These are phyloP conservation scores for Tolypocladium nubicola DNA, from an alignment of 2,329 filamentous ascomycete genomes.

Conservation along the genomic window DNA sequence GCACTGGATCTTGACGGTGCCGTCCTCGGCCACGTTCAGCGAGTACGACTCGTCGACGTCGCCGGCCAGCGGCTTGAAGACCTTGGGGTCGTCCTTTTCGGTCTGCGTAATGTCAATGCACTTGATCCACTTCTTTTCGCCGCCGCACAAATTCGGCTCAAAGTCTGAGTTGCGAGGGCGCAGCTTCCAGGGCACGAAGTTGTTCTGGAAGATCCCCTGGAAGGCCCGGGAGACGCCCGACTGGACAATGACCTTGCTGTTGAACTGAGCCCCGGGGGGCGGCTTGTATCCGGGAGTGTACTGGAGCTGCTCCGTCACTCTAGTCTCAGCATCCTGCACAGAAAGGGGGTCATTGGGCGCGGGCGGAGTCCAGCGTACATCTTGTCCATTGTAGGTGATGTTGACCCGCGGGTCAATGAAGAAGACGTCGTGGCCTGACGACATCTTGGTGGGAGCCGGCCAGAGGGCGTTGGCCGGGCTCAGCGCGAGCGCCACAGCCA, in stretches of 20 bases:
- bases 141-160: slow-evolving; percentile 43
- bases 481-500: slow-evolving; percentile 27
- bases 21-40: slow-evolving; percentile 46
- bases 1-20: slow-evolving; percentile 52
- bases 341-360: not conserved
- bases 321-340: slow-evolving; percentile 17
- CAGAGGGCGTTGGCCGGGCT: slow-evolving; percentile 41
- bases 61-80: slow-evolving; percentile 50
- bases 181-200: slow-evolving; percentile 72
- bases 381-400: slow-evolving; percentile 46
- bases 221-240: slow-evolving; percentile 49
- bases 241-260: slow-evolving; percentile 43
- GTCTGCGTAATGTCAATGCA: slow-evolving; percentile 54
- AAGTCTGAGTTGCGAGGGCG: slow-evolving; percentile 51
- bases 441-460: slow-evolving; percentile 42
- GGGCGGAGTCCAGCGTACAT: slow-evolving; percentile 4
- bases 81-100: slow-evolving; percentile 35
- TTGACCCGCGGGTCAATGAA: slow-evolving; percentile 41
- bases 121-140: slow-evolving; percentile 38
- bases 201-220: slow-evolving; percentile 53
- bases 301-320: slow-evolving; percentile 6
- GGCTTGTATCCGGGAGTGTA: slow-evolving; percentile 26
- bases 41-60: slow-evolving; percentile 68
- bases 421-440: slow-evolving; percentile 39
- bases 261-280: slow-evolving; percentile 24